Percentiles rank a stretch among this genome's conserved stretches.
Evolutionary conservation across 768 basidiomycete genomes (phyloP).

Genomic region (Trichaptum fuscoviolaceum): DNA sequence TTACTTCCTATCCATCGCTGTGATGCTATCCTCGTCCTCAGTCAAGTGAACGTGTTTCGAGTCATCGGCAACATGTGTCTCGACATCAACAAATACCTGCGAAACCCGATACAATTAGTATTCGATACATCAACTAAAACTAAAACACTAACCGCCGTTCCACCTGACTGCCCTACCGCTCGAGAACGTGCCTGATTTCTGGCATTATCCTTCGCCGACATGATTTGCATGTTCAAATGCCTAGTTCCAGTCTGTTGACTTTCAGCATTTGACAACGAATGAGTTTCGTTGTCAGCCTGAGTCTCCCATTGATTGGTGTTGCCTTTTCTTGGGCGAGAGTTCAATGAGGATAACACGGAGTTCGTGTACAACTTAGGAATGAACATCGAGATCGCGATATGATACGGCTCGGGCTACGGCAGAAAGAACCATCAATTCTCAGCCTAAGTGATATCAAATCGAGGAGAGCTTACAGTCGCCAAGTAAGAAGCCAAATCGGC

Average conservation of each 20-base stretch:
- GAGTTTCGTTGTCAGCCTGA: background rate
- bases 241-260: background rate
- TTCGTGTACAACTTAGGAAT: conserved; percentile 32
- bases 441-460: background rate
- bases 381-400: background rate
- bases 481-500: background rate
- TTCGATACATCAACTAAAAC: background rate
- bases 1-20: background rate
- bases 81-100: background rate
- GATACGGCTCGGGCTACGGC: background rate
- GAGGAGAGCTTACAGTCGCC: background rate
- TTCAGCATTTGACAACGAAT: background rate
- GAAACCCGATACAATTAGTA: background rate
- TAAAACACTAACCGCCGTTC: background rate
- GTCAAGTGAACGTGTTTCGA: background rate
- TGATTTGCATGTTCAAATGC: background rate
- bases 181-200: background rate
- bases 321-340: conserved; percentile 17
- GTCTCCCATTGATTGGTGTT: background rate
- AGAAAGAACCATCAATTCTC: background rate
- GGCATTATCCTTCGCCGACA: background rate
- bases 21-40: background rate
- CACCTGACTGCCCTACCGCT: background rate
- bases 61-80: background rate
- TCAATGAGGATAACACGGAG: conserved; percentile 29